Percentiles rank a stretch among this genome's conserved stretches.
These are phyloP conservation scores for Neofusicoccum ribis DNA, from an alignment of 2,329 filamentous ascomycete species.

Conservation along the genomic window DNA sequence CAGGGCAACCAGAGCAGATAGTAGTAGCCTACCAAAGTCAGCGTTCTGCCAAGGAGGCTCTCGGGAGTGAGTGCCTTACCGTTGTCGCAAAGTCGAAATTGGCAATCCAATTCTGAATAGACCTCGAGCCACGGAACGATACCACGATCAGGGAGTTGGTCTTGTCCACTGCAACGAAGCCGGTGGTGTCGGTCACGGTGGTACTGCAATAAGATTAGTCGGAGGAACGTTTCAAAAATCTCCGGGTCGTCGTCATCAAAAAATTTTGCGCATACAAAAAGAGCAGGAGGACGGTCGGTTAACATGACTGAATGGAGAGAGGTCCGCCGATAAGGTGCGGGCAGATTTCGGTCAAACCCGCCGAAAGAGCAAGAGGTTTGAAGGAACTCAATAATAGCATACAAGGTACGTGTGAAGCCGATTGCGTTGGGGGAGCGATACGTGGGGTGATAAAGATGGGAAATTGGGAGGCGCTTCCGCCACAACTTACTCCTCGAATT, in stretches of 20 bases:
- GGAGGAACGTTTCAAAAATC: neutral
- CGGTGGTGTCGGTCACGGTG: conserved; percentile 40
- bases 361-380: conserved; percentile 22
- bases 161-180: conserved; percentile 48
- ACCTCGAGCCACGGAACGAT: conserved; percentile 60
- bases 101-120: conserved; percentile 62
- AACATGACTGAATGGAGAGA: neutral
- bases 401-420: too few relatives aligned
- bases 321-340: conserved; percentile 17
- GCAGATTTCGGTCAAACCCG: conserved; percentile 14
- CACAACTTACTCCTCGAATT: conserved; percentile 38
- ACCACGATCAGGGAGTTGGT: conserved; percentile 58
- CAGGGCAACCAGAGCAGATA: conserved; percentile 49
- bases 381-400: conserved; percentile 2
- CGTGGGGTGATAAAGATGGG: neutral
- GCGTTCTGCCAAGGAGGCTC: too few relatives aligned
- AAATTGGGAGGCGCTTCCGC: neutral
- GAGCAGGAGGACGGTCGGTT: neutral
- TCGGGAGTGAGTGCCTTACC: neutral
- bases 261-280: neutral
- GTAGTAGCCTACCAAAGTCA: conserved; percentile 30
- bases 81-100: conserved; percentile 50
- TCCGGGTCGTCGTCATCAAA: neutral
- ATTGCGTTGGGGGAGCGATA: too few relatives aligned
- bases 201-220: conserved; percentile 8